These are phyloP conservation scores for Grammothele lineata DNA, from an alignment of 768 basidiomycete species.

Conservation along the genomic window DNA sequence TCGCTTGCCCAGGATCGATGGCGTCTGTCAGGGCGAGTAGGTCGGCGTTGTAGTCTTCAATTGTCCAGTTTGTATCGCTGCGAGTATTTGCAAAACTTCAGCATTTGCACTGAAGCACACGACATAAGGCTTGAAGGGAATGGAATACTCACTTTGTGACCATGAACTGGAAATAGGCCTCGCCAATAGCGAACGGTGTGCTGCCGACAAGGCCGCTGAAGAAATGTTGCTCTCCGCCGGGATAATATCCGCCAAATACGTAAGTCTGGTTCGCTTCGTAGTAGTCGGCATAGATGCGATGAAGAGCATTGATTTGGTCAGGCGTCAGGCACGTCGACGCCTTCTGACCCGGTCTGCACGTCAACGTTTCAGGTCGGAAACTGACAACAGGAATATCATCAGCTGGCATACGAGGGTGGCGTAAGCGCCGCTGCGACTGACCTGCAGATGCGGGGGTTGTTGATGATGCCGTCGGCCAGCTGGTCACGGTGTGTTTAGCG, in stretches of 20 bases:
- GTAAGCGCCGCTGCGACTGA: too few species aligned
- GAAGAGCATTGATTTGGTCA: constrained; percentile 24
- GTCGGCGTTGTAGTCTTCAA: constrained; percentile 15
- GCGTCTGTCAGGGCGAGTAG: constrained; percentile 14
- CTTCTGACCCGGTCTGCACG: constrained; percentile 23
- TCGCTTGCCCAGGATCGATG: constrained; percentile 20
- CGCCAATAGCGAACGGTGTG: constrained; percentile 10
- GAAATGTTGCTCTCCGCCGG: constrained; percentile 22
- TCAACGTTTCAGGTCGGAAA: constrained; percentile 27
- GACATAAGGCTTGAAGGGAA: neutral
- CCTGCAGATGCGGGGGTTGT: constrained; percentile 21
- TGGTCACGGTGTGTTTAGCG: neutral
- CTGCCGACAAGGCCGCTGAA: constrained; percentile 15
- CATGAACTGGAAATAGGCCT: constrained; percentile 15
- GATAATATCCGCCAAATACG: constrained; percentile 25
- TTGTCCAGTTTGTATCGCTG: constrained; percentile 20
- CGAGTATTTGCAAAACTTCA: neutral
- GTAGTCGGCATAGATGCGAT: constrained; percentile 24
- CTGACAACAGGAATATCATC: neutral
- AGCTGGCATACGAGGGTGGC: neutral
- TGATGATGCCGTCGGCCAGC: constrained; percentile 28
- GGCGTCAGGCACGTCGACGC: constrained; percentile 24
- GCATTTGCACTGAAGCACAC: neutral
- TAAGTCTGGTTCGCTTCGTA: constrained; percentile 24
- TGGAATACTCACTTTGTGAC: constrained; percentile 21